phyloP scores from a whole-genome alignment of 176 grass and related monocot species.

The Cocos nucifera region DNA sequence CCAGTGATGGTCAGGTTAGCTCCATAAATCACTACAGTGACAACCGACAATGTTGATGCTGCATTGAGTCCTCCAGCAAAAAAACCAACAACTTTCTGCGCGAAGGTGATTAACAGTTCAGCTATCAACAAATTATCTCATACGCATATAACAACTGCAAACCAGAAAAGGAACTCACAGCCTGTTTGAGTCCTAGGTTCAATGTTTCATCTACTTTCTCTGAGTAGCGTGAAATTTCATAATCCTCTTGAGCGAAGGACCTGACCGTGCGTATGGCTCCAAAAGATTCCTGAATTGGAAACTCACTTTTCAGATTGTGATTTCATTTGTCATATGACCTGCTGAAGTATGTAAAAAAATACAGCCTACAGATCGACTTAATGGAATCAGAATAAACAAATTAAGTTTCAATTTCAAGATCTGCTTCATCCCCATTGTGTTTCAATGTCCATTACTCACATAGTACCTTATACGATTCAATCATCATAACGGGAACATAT shows the following conservation, averaged over 20 bases:
- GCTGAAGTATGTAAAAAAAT: no score
- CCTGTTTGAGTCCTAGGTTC: conserved; percentile 91
- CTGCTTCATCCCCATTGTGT: no score
- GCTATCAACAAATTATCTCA: background rate
- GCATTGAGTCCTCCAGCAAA: conserved; percentile 95
- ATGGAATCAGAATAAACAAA: no score
- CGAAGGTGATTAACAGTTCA: background rate
- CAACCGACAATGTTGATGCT: conserved; percentile 76
- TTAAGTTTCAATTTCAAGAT: no score
- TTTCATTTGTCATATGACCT: no score
- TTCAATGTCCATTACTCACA: no score
- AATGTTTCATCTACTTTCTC: conserved; percentile 86
- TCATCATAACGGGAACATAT: no score
- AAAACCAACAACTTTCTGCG: conserved; percentile 77
- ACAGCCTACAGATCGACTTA: no score
- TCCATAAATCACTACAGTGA: conserved; percentile 85
- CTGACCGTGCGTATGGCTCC: conserved; percentile 90
- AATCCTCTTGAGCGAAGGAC: conserved; percentile 81
- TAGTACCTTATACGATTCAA: no score
- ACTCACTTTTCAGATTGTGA: background rate
- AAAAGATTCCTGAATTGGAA: conserved; percentile 75
- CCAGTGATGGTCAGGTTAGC: conserved; percentile 92
- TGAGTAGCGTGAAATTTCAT: conserved; percentile 70
- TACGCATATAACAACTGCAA: background rate
- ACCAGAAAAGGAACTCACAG: conserved; percentile 47